phyloP scores from a whole-genome alignment of 768 basidiomycete species.

The Suillus fuscotomentosus region DNA sequence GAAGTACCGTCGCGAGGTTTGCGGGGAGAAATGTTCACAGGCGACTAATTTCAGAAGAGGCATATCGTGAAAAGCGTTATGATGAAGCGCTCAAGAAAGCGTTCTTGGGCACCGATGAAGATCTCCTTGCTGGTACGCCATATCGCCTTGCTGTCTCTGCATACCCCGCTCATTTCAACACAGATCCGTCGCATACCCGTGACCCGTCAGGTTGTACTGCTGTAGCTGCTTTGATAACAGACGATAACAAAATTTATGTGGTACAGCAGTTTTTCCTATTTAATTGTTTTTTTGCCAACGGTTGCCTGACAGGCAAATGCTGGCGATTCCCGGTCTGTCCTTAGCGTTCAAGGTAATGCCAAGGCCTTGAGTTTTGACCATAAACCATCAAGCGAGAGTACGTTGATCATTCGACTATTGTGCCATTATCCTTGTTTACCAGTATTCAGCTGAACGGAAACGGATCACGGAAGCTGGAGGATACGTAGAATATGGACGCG shows the following conservation, averaged over 20 bases:
- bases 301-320: constrained; percentile 80
- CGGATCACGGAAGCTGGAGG: constrained; percentile 92
- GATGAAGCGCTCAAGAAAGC: constrained; percentile 79
- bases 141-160: constrained; percentile 1
- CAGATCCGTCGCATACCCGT: constrained; percentile 82
- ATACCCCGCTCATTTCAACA: constrained; percentile 2
- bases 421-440: constrained; percentile 1
- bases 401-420: constrained; percentile 25
- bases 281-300: constrained; percentile 3
- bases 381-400: constrained; percentile 87
- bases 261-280: constrained; percentile 43
- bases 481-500: constrained; percentile 94
- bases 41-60: constrained; percentile 68
- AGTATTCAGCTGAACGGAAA: constrained; percentile 65
- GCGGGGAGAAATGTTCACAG: constrained; percentile 84
- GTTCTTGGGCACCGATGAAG: constrained; percentile 94
- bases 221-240: constrained; percentile 80
- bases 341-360: constrained; percentile 81
- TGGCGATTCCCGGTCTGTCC: constrained; percentile 91
- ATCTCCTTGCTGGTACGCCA: constrained; percentile 75
- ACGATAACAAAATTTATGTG: constrained; percentile 75
- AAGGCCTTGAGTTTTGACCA: constrained; percentile 93
- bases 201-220: constrained; percentile 98
- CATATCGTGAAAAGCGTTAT: constrained; percentile 70
- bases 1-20: constrained; percentile 80